Base-by-base conservation (phyloP, 2,329 filamentous ascomycete genomes). In the Aspergillus luchuensis region DNA sequence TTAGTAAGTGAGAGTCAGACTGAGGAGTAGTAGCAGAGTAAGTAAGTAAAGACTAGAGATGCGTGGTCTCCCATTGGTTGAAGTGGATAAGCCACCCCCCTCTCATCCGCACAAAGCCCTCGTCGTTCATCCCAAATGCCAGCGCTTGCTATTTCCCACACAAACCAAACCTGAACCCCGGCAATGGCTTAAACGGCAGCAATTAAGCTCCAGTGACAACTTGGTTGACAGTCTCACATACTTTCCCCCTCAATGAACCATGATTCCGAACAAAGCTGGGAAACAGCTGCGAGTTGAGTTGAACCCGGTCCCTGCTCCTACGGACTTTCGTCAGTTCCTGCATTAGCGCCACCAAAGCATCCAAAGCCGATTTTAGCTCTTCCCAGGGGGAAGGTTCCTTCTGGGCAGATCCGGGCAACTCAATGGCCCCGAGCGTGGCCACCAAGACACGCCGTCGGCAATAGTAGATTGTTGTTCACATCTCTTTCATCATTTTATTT, bases 251-350 rank as follows among this genome's bases (percentile, higher is more conserved):
- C 33, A 49, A 45, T 28, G 49, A 53, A 51, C 53, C 59, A 61
- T 62, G 59, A 62, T 62, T 61, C 51, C 60, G 43, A 58, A 58
- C 36, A 52, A 59, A 59, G 56, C 59, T 58, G 59, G 43, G 45
- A 57, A 56, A 21, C 15, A 45, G 21, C 43, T 59, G 56, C 54
- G 57, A 58, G 36, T 45, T 17, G 49, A 52, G 49, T 60, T 56
- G 50, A 36, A 28, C 47, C 55, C 36, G 49, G n/a, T 38, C 33
- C 36, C 54, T 57, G 57, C 8, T 60, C 45, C 49, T 50, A 57
- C 43, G 57, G 66, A 53, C 55, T 65, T 66, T 66, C 57, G 61
- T 62, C 67, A 73, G 73, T 75, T 74, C 72, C 73, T 75, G 73
- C 73, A 74, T 74, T 75, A 75, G 73, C 67, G 72, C 55, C 65